Evolutionary conservation across 1,284 basidiomycete genomes (phyloP), one percentile per base, ranked within the genome.

Genomic region (Golubevia sp.): DNA sequence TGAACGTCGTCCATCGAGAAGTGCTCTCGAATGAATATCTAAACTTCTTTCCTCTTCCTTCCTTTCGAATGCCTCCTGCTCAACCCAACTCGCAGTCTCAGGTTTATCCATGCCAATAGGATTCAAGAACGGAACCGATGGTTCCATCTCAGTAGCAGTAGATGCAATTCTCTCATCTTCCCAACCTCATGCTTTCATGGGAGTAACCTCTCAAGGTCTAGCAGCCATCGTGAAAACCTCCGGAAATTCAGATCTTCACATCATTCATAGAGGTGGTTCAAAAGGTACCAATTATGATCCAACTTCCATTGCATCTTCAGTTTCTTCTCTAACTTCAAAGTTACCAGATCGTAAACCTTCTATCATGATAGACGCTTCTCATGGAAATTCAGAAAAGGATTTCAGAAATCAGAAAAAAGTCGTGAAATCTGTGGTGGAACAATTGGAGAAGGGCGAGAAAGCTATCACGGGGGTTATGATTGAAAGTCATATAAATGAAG

Each of bases 121-220:
- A n/a, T 99, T 99, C 90, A 99, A 99, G 86, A 99, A 99, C 84
- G 95, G 95, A 59, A 98, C 96, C 3, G 95, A 98, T 84, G 96
- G 96, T 57, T 91, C 91, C 20, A 67, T 84, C 48, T 70, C 73
- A 56, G 82, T 84, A 7, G 82, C 82, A 18, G 74, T 84, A 24
- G 82, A 84, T 52, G 82, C 80, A 49, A 84, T 84, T 62, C 71
- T 73, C 23, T 74, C 79, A 48, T 74, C 73, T 7, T 74, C 73
- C 8, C 59, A 69, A 44, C 76, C 79, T 18, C 82, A 83, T 61
- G 72, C 78, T 30, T 84, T 84, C 63, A 80, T 84, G 74, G 79
- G 79, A 56, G 79, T 84, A 38, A 82, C 74, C n/a, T 63, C 65
- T 38, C 74, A 78, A 56, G 82, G 88, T 54, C 89, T 97, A 62